Conservation (phyloP, 257 asterid genomes). For the Jacaranda mimosifolia region DNA sequence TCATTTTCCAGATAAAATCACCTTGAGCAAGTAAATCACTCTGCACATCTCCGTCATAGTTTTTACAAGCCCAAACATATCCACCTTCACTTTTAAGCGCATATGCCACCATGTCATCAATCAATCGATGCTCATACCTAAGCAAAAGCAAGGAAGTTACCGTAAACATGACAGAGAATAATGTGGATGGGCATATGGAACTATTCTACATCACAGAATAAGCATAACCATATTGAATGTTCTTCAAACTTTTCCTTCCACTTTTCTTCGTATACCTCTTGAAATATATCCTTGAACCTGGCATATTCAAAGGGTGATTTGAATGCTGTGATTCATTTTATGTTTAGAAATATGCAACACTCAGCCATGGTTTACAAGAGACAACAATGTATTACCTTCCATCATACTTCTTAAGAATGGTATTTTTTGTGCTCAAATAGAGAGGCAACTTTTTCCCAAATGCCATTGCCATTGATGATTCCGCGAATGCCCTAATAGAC, state of each 20-base stretch:
- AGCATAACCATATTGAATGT: constrained; percentile 75
- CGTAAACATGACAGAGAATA: constrained; percentile 23
- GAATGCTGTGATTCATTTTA: background rate
- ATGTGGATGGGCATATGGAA: constrained; percentile 11
- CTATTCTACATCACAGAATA: constrained; percentile 24
- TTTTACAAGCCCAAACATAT: constrained; percentile 97
- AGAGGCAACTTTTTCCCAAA: constrained; percentile 91
- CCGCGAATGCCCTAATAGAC: constrained; percentile 95
- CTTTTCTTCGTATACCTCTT: constrained; percentile 86
- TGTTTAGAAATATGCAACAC: constrained; percentile 12
- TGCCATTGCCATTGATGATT: constrained; percentile 92
- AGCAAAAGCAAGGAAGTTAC: constrained; percentile 3
- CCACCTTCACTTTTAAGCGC: constrained; percentile 94
- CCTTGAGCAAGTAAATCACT: constrained; percentile 99
- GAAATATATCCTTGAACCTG: constrained; percentile 92
- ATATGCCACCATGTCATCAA: constrained; percentile 98
- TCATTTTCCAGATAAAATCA: constrained; percentile 39
- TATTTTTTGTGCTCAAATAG: constrained; percentile 90
- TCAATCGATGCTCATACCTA: constrained; percentile 97
- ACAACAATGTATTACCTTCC: constrained; percentile 66
- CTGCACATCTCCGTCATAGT: constrained; percentile 96
- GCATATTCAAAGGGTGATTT: constrained; percentile 12
- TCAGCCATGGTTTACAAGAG: constrained; percentile 10
- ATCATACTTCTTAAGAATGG: constrained; percentile 91
- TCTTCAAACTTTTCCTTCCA: constrained; percentile 90